These are phyloP conservation scores for Spinacia oleracea DNA, from an alignment of 179 eudicot species.

Conservation along the genomic window DNA sequence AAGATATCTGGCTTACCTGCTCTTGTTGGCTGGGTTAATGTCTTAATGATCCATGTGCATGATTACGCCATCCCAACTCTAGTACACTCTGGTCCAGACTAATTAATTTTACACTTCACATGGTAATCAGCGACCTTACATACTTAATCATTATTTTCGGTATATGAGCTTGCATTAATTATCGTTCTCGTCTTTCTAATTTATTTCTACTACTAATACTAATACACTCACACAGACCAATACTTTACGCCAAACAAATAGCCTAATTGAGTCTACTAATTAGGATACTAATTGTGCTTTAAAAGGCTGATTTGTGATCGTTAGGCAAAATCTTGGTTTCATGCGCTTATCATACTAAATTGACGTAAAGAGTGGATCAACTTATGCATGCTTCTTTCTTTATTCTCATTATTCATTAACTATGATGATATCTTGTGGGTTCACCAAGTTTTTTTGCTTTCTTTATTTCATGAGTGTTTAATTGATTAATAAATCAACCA, in stretches of 20 bases:
- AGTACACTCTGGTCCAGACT: background rate
- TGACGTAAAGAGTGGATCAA: slow-evolving; percentile 25
- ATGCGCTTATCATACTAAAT: slow-evolving; percentile 8
- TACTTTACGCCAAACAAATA: background rate
- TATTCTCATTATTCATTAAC: background rate
- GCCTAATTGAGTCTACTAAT: background rate
- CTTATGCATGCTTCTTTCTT: slow-evolving; percentile 20
- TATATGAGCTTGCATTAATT: slow-evolving; percentile 12
- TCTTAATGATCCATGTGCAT: slow-evolving; percentile 14
- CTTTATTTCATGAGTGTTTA: background rate
- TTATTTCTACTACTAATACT: background rate
- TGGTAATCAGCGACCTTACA: slow-evolving; percentile 10
- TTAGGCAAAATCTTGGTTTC: slow-evolving; percentile 6
- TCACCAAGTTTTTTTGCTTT: background rate
- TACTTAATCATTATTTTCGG: slow-evolving; percentile 16
- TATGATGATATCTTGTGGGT: background rate
- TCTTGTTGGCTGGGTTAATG: background rate
- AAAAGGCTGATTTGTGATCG: background rate
- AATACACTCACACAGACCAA: too few species aligned
- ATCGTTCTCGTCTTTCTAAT: background rate
- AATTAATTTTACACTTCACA: background rate
- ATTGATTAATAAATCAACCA: too few species aligned
- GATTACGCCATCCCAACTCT: slow-evolving; percentile 10
- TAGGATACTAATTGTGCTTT: background rate
- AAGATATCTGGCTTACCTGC: background rate